These are phyloP conservation scores for Tulasnella sp. DNA, from an alignment of 768 basidiomycete genomes.

Conservation along the genomic window DNA sequence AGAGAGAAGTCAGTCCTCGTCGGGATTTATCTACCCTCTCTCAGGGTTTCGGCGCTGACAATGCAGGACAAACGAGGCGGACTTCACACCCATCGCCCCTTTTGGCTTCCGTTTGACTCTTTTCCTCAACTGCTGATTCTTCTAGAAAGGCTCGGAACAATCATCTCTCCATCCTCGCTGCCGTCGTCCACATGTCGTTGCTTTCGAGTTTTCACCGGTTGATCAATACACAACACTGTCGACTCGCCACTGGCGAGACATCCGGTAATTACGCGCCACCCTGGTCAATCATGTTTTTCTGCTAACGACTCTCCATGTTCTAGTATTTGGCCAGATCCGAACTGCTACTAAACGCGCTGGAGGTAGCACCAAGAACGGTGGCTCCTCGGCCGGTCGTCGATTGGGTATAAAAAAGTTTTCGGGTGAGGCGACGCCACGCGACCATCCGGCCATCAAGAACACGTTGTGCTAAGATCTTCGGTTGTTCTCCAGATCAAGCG, in stretches of 20 bases:
- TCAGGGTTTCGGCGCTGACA: neutral
- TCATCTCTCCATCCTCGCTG: neutral
- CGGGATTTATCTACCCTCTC: neutral
- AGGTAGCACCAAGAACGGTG: slow-evolving; percentile 85
- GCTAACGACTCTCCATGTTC: neutral
- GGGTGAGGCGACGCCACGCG: slow-evolving; percentile 37
- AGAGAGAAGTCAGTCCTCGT: neutral
- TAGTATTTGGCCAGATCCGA: slow-evolving; percentile 52
- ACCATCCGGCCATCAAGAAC: neutral
- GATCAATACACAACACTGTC: neutral
- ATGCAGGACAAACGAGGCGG: neutral
- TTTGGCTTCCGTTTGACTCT: neutral
- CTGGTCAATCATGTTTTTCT: neutral
- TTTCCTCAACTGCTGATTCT: neutral
- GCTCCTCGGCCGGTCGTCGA: slow-evolving; percentile 86
- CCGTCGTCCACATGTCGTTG: neutral
- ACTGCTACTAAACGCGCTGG: slow-evolving; percentile 96
- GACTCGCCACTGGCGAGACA: neutral
- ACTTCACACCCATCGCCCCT: neutral
- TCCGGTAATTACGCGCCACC: neutral
- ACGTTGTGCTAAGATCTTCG: neutral
- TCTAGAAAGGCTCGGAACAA: neutral
- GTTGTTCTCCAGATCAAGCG: slow-evolving; percentile 53
- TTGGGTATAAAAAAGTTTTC: slow-evolving; percentile 95
- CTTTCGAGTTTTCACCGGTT: neutral